Evolutionary conservation across 2,329 filamentous ascomycete genomes (phyloP), one percentile per base, ranked within the genome.

Genomic region (Orbilia quercus): DNA sequence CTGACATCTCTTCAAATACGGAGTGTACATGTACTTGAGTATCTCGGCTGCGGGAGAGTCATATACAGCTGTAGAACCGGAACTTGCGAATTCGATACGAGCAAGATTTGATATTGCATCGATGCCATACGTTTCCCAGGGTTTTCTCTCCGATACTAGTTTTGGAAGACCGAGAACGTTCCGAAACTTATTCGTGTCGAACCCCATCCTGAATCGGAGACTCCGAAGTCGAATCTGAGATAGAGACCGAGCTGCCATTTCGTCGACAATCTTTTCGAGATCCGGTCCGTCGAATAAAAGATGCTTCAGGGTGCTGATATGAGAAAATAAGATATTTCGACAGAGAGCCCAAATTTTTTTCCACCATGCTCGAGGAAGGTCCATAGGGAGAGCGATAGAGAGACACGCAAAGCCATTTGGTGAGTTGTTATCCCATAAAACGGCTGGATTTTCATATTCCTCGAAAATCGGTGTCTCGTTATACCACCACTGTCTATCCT

Each of bases 381-480:
- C 34, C 47, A 60, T 66, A 18, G 60, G 60, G 1, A 73, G 48
- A 7, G 47, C 60, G 22, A 73, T 38, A 7, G 69, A 73, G 25
- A 73, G 28, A 31, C 69, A 73, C n/a, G 23, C 60, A 5, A 73
- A 20, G 1, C 69, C 69, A 7, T 48, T 48, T 12, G 28, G 20
- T 22, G n/a, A 12, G 7, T 28, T 47, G 12, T 45, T 18, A 2
- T 50, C 31, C 16, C 34, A 31, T 14, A 50, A 9, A 1, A 16
- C 42, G 7, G 7, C 20, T 0, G 25, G 14, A 7, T 36, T 28
- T 38, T 66, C 69, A 11, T 73, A 73, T 16, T 66, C 69, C 12
- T 60, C 60, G 18, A 73, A 73, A n/a, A 9, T 51, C 1, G 69
- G 69, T 0, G 40, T 73, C 25, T 62, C 54, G 7, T 66, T 60